Evolutionary conservation across 1,139 yeast species (phyloP), one percentile per base, ranked within the genome.

Genomic region (Taphrina deformans): DNA sequence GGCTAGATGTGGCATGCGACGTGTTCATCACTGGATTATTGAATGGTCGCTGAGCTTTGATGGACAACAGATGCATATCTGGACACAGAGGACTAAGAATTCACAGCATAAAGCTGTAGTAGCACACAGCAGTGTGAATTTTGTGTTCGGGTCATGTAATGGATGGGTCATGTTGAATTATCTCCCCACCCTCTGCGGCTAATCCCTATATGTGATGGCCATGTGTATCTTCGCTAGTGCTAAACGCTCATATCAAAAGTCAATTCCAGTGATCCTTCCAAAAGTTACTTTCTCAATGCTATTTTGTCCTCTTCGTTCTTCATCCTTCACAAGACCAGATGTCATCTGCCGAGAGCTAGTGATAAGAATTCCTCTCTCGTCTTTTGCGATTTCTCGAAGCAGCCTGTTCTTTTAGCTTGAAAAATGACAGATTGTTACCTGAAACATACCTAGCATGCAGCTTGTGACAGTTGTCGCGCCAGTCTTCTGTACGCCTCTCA

Each of bases 401-500:
- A 71, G 14, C 64, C 58, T 56, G n/a, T 10, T n/a, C n/a, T n/a
- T n/a, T n/a, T n/a, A n/a, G n/a, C n/a, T n/a, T n/a, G n/a, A n/a
- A n/a, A n/a, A n/a, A n/a, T n/a, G n/a, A n/a, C n/a, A n/a, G n/a
- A n/a, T n/a, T n/a, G n/a, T n/a, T n/a, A n/a, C n/a, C n/a, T n/a
- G 44, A 31, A 4, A 31, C 26, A 96, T 87, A 14, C 99, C 99
- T 73, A 93, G 82, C 98, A 93, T 91, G 75, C 98, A 92, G 73
- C 97, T 89, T 31, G 99, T 95, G 53, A 93, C 86, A 2, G 99
- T 93, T 29, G 89, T 83, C 23, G 96, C 88, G 0, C 98, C 97
- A 0, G 96, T 85, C 77, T 93, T 95, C 75, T 93, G 97, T 26
- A 93, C 91, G 60, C 99, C 99, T 74, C 99, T 84, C 76, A 96